Conservation (phyloP, 2,329 filamentous ascomycete genomes). For the Talaromyces sp. region DNA sequence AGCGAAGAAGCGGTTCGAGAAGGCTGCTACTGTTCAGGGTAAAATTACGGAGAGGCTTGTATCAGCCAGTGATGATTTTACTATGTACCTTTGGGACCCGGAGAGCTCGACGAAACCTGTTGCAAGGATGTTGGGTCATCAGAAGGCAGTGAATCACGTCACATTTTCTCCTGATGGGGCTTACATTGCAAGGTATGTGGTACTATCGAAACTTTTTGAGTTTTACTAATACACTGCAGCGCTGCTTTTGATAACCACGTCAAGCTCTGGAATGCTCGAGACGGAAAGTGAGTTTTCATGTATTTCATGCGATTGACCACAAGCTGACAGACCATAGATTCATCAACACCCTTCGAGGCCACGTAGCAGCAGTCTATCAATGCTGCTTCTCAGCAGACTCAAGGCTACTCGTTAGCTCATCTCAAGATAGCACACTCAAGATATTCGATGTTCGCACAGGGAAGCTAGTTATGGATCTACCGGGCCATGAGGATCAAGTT, state of each 20-base stretch:
- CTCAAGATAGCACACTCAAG: slow-evolving; percentile 90
- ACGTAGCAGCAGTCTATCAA: slow-evolving; percentile 89
- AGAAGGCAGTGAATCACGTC: slow-evolving; percentile 95
- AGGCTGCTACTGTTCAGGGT: slow-evolving; percentile 72
- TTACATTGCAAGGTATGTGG: slow-evolving; percentile 61
- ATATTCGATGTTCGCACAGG: slow-evolving; percentile 88
- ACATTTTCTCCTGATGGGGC: slow-evolving; percentile 87
- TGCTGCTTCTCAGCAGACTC: slow-evolving; percentile 90
- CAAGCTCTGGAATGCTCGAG: slow-evolving; percentile 81
- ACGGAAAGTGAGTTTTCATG: slow-evolving; percentile 50
- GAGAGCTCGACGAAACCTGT: slow-evolving; percentile 74
- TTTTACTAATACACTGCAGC: slow-evolving; percentile 41
- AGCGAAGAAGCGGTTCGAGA: slow-evolving; percentile 78
- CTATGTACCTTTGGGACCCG: slow-evolving; percentile 94
- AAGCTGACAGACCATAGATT: slow-evolving; percentile 53
- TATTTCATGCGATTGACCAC: not conserved
- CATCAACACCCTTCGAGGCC: slow-evolving; percentile 80
- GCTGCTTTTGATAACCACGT: slow-evolving; percentile 92
- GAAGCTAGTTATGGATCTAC: slow-evolving; percentile 77
- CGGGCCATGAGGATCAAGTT: slow-evolving; percentile 88
- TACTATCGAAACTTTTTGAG: not conserved
- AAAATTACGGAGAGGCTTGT: slow-evolving; percentile 79
- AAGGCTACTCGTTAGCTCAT: slow-evolving; percentile 78
- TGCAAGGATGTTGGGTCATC: slow-evolving; percentile 84
- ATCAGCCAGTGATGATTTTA: slow-evolving; percentile 91